Base-by-base conservation (phyloP, 129 eudicot genomes). In the Scalesia atractyloides region DNA sequence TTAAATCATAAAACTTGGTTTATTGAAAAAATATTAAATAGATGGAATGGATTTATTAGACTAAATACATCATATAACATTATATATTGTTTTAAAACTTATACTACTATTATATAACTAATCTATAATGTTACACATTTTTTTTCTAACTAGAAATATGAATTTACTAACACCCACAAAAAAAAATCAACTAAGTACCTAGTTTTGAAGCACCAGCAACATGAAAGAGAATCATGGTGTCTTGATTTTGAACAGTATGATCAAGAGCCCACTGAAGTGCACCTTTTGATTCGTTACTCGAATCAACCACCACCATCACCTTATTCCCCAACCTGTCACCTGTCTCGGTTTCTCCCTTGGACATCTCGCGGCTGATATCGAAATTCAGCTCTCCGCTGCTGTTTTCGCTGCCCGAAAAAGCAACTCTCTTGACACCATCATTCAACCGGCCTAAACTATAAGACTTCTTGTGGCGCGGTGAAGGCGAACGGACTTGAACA, bases 201-300 rank as follows among this genome's bases (percentile, higher is more conserved):
- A 63, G 70, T 68, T 66, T 79, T 51, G 87, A 58, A 17, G 83
- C 69, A 46, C 72, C 74, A 12, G 46, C 75, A 33, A 93, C 84
- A 64, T 89, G 83, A 33, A 93, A 73, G 22, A 93, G 98, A 79
- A 93, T 66, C 19, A 93, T 70, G 30, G 92, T 87, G 26, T 89
- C 97, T 48, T 79, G 96, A 33, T 69, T 57, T 46, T 89, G 98
- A 72, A 89, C 86, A 70, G 98, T 81, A 78, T 93, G 98, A 54
- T 96, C 83, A 10, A 93, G 92, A 9, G 92, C 92, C 98, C 98
- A 93, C 44, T 89, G 86, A n/a, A 93, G 88, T 41, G 97, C 98
- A 69, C 76, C 86, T 74, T 74, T 87, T 8, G 95, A 85, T 74
- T 87, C 90, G 7, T 53, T 37, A 50, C 77, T 84, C 0, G 88